Base-by-base conservation (phyloP, 2,329 filamentous ascomycete species). In the Graphium sp. region DNA sequence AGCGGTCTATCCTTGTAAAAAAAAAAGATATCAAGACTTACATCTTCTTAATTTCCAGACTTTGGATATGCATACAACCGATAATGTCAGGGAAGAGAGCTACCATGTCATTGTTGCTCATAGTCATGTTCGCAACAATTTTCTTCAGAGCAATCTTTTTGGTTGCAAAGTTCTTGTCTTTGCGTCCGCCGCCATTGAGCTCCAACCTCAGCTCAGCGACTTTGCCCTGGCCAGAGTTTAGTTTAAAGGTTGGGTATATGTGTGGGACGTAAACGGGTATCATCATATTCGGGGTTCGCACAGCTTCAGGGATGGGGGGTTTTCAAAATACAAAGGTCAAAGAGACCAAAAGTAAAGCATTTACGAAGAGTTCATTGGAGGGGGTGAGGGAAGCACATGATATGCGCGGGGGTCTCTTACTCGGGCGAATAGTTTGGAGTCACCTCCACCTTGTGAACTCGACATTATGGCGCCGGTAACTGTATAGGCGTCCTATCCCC, bases 81-180 rank as follows among this genome's bases (percentile, higher is more conserved):
- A 98, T 81, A 34, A 98, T 79, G 48, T 98, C 89, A 12, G 87
- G 84, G 43, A 98, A 98, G 29, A 98, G 62, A 22, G 83, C 84
- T 31, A 95, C 79, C 89, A 98, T 98, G 53, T 98, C 89, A 48
- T 95, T 98, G 58, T 98, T 98, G 69, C 87, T 95, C 89, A 98
- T 98, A 39, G 89, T 98, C 89, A 98, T 98, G 51, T 98, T 98
- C 50, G 89, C 89, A 43, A 98, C 89, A 41, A 98, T 95, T 66
- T 94, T 94, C 68, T 98, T 98, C 37, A 98, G 66, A 8, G 89
- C 85, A 47, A 94, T 91, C 69, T 95, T 95, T 66, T 95, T 98
- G 39, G 74, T 73, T 24, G 77, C 69, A 56, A 83, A 78, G 57
- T 91, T 93, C 68, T 94, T 95, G 60, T 98, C 89, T 62, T 95